phyloP scores from a whole-genome alignment of 192 early-diverging fungal genomes.

The Backusella macrospora region DNA sequence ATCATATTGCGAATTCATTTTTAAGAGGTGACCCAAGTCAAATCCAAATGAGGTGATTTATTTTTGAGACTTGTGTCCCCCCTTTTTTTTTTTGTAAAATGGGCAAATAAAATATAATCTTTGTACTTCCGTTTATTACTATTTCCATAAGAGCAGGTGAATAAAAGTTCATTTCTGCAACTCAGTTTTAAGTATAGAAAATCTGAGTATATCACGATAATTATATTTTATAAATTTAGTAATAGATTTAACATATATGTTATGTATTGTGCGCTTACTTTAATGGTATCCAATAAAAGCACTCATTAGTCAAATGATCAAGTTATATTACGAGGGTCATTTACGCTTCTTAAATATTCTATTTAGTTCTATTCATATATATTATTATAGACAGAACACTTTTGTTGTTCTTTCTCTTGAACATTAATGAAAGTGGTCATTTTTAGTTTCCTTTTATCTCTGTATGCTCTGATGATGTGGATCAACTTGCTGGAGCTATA shows the following conservation, averaged over 20 bases:
- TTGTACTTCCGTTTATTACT: neutral
- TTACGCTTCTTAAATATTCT: neutral
- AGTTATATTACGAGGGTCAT: neutral
- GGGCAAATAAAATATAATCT: neutral
- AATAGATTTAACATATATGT: too few species aligned
- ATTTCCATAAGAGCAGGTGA: neutral
- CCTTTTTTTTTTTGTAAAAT: neutral
- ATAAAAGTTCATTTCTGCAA: neutral
- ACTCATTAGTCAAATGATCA: neutral
- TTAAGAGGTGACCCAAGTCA: too few species aligned
- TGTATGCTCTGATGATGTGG: too few species aligned
- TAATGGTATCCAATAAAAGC: too few species aligned
- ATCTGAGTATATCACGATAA: too few species aligned
- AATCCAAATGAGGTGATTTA: too few species aligned
- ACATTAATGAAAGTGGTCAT: neutral
- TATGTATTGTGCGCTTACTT: too few species aligned
- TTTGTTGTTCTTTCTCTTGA: neutral
- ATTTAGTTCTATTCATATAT: neutral
- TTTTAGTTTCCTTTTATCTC: neutral
- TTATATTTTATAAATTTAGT: too few species aligned
- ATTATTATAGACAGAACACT: neutral
- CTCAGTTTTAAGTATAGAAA: neutral
- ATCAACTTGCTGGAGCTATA: too few species aligned
- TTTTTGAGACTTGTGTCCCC: too few species aligned
- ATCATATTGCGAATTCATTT: too few species aligned